Base-by-base conservation (phyloP, 768 basidiomycete species). In the Naematelia encephala region DNA sequence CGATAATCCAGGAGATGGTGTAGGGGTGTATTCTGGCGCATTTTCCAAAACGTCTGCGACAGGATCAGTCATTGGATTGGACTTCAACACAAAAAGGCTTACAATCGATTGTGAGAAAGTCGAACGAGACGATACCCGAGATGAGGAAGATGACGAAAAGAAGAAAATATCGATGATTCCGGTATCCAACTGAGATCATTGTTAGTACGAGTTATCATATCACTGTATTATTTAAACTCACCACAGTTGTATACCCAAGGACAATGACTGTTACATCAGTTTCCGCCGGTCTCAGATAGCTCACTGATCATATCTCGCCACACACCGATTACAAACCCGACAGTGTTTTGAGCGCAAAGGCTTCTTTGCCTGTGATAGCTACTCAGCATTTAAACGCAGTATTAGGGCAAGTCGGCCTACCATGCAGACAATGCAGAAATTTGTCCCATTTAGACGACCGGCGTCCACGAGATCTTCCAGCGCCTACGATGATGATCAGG, bases 231-330 rank as follows among this genome's bases (percentile, higher is more conserved):
- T 21, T n/a, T 4, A 13, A 2, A 56, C 87, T 25, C 73, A 91
- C 90, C 86, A 75, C 94, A 97, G 78, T 98, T 98, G 93, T 93
- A 99, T 14, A 97, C 87, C 96, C 96, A 99, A 1, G 94, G 96
- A 67, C 96, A 98, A 69, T 99, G 93, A 69, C 92, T 94, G 51
- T 54, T 4, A 45, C 29, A 56, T 5, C 50, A 28, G 8, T 34
- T 19, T 45, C 27, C 1, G 26, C 14, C 11, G 12, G 26, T 10
- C 2, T 16, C 23, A 47, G 5, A 13, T 5, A 25, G 81, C 89
- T 73, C 74, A 96, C 91, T 99, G 96, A 70, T 99, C 96, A 69
- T 87, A 89, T 48, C 92, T 82, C 12, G 89, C 88, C 19, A 91
- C 82, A 68, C 96, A 99, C 51, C 86, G 85, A 68, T 93, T 87